Evolutionary conservation across 2,329 filamentous ascomycete species (phyloP).

Genomic region (Scedosporium boydii): DNA sequence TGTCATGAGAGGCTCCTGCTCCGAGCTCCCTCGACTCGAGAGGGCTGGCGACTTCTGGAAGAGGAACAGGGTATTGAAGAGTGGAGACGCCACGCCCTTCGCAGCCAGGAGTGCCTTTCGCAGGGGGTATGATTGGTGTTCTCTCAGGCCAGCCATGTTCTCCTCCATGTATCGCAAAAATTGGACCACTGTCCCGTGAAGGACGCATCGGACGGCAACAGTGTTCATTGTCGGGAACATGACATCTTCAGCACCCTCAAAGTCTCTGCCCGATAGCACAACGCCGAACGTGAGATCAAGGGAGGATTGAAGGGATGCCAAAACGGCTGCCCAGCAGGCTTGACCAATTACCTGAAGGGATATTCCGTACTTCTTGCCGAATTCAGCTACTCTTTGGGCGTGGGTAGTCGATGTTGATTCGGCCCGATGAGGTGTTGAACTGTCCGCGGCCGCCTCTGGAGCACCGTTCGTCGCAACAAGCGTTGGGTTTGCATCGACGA

Average conservation of each 20-base stretch:
- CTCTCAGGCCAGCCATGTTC: constrained; percentile 53
- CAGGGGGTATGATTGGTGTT: constrained; percentile 69
- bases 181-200: constrained; percentile 56
- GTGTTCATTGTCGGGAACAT: constrained; percentile 94
- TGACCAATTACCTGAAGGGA: constrained; percentile 70
- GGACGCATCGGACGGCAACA: constrained; percentile 59
- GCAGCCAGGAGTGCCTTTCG: constrained; percentile 50
- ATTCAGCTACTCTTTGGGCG: constrained; percentile 24
- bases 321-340: constrained; percentile 62
- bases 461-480: constrained; percentile 14
- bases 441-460: background rate
- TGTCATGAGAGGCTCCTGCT: constrained; percentile 36
- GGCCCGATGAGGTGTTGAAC: background rate
- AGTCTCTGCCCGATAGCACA: constrained; percentile 77
- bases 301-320: constrained; percentile 51
- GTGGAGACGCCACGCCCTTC: constrained; percentile 21
- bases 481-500: constrained; percentile 41
- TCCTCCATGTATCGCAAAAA: constrained; percentile 69
- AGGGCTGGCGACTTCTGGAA: constrained; percentile 30
- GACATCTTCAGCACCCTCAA: constrained; percentile 54
- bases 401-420: background rate
- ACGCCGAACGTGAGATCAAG: constrained; percentile 77
- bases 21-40: background rate
- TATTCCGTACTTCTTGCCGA: constrained; percentile 59
- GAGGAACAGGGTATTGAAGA: constrained; percentile 50